Evolutionary conservation across 140 eudicot genomes (phyloP).

Genomic region (Cichorium intybus): DNA sequence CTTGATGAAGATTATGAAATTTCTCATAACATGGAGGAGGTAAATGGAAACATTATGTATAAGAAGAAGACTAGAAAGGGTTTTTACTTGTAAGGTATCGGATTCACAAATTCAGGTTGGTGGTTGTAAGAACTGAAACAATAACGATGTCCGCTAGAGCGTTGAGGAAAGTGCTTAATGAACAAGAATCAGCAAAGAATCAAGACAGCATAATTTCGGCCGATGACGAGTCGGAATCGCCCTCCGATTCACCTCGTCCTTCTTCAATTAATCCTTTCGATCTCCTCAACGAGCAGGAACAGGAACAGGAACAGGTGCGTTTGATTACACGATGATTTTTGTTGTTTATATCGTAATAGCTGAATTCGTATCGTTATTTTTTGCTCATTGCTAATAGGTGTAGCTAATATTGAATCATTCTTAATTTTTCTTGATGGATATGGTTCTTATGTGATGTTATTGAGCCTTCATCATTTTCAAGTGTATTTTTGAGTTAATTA

Average conservation of each 20-base stretch:
- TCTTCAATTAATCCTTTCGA: conserved; percentile 52
- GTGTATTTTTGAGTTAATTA: not conserved
- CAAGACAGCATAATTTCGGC: conserved; percentile 19
- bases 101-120: conserved; percentile 16
- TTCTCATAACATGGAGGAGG: not conserved
- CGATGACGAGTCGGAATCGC: conserved; percentile 45
- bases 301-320: conserved; percentile 38
- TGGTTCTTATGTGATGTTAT: conserved; percentile 18
- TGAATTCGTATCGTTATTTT: not conserved
- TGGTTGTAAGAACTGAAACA: conserved; percentile 11
- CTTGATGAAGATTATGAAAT: not conserved
- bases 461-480: not conserved
- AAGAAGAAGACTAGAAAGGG: conserved; percentile 15
- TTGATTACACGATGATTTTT: not conserved
- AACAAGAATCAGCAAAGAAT: conserved; percentile 49
- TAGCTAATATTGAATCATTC: not conserved
- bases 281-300: conserved; percentile 56
- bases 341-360: not conserved
- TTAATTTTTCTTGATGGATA: not conserved
- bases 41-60: not conserved
- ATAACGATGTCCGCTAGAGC: conserved; percentile 57
- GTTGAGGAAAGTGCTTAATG: conserved; percentile 56
- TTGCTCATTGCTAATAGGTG: conserved; percentile 3
- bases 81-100: conserved; percentile 2
- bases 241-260: conserved; percentile 32